Evolutionary conservation across 2,329 filamentous ascomycete species (phyloP).

Genomic region (Botryosphaeria dothidea): DNA sequence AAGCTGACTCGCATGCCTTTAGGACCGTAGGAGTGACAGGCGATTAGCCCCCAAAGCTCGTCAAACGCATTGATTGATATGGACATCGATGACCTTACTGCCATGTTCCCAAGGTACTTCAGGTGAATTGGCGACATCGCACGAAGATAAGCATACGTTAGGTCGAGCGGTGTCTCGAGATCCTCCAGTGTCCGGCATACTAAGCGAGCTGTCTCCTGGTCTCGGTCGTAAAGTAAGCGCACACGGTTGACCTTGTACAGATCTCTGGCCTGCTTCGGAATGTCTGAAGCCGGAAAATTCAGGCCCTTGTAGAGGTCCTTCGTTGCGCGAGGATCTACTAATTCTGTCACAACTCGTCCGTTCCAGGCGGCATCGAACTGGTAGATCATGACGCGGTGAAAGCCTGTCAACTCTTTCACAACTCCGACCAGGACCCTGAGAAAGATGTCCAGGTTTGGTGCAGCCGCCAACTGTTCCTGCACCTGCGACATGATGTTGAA

Average conservation of each 20-base stretch:
- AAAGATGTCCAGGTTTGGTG: slow-evolving; percentile 69
- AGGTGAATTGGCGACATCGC: slow-evolving; percentile 90
- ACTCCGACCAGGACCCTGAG: slow-evolving; percentile 82
- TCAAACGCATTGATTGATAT: slow-evolving; percentile 86
- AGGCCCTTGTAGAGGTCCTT: slow-evolving; percentile 84
- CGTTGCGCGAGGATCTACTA: slow-evolving; percentile 77
- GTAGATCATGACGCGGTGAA: slow-evolving; percentile 91
- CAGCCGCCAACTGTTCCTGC: slow-evolving; percentile 78
- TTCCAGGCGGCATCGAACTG: slow-evolving; percentile 85
- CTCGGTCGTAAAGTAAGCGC: slow-evolving; percentile 81
- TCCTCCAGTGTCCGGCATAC: slow-evolving; percentile 77
- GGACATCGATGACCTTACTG: slow-evolving; percentile 90
- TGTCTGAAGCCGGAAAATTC: slow-evolving; percentile 86
- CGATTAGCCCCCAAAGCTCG: slow-evolving; percentile 85
- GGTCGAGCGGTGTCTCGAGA: slow-evolving; percentile 72
- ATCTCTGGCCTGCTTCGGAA: slow-evolving; percentile 82
- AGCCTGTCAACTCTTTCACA: slow-evolving; percentile 85
- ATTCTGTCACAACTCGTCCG: slow-evolving; percentile 81
- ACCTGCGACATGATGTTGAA: slow-evolving; percentile 93
- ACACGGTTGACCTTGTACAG: slow-evolving; percentile 90
- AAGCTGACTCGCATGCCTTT: slow-evolving; percentile 89
- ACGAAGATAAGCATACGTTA: slow-evolving; percentile 80
- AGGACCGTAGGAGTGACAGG: slow-evolving; percentile 77
- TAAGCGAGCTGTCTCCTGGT: slow-evolving; percentile 74
- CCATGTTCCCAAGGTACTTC: slow-evolving; percentile 87